Percentiles rank a stretch among this genome's conserved stretches.
These are phyloP conservation scores for Rosa rugosa DNA, from an alignment of 306 rosid species.

Conservation along the genomic window DNA sequence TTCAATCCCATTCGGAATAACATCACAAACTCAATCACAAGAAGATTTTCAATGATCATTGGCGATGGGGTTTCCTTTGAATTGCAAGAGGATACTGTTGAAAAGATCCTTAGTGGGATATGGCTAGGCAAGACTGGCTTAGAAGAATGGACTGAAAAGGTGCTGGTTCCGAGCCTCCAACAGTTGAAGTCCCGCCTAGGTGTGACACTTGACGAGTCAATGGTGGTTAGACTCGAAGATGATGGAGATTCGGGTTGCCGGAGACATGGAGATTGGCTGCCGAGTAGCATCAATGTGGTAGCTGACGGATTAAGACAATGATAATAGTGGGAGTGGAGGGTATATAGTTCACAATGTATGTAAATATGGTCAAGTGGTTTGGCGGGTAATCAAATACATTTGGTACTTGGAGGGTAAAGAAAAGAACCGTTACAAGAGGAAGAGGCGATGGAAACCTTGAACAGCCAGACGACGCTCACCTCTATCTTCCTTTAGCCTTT, in stretches of 20 bases:
- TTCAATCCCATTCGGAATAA: slow-evolving; percentile 41
- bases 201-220: slow-evolving; percentile 30
- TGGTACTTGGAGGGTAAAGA: slow-evolving; percentile 39
- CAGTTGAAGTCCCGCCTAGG: slow-evolving; percentile 50
- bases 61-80: slow-evolving; percentile 65
- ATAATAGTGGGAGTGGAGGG: slow-evolving; percentile 24
- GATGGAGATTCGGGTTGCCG: slow-evolving; percentile 47
- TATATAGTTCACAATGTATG: slow-evolving; percentile 37
- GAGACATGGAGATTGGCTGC: slow-evolving; percentile 56
- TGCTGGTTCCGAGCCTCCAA: slow-evolving; percentile 69
- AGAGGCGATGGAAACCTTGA: slow-evolving; percentile 17
- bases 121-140: slow-evolving; percentile 72
- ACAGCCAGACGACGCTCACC: slow-evolving; percentile 19
- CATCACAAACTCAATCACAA: slow-evolving; percentile 44
- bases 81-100: slow-evolving; percentile 70
- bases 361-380: slow-evolving; percentile 53
- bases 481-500: not conserved
- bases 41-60: slow-evolving; percentile 49
- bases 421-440: slow-evolving; percentile 46
- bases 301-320: slow-evolving; percentile 27
- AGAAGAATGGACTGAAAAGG: slow-evolving; percentile 79
- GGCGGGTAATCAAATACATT: slow-evolving; percentile 44
- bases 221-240: slow-evolving; percentile 66
- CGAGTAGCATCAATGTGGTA: slow-evolving; percentile 52
- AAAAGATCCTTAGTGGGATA: slow-evolving; percentile 71